phyloP scores from a whole-genome alignment of 352 stramenopile genomes.

The Thraustochytrium sp. region DNA sequence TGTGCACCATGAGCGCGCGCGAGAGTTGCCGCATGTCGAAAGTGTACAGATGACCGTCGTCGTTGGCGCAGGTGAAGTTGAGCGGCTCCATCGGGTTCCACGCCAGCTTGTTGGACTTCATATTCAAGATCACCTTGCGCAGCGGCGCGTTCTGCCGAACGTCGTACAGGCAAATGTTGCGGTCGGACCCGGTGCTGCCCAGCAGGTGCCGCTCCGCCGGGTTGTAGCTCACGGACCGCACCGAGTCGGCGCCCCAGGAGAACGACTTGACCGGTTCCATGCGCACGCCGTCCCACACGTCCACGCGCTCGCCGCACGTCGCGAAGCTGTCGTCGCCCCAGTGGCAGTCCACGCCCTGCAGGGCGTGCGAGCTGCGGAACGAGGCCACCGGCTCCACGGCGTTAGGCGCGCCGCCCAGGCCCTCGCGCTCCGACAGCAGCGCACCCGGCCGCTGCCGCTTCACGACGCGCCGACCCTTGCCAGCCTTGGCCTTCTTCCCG shows the following conservation, averaged over 20 bases:
- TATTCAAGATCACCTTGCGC: conserved; percentile 90
- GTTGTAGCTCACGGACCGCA: conserved; percentile 90
- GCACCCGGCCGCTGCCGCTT: not conserved
- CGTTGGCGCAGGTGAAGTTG: conserved; percentile 97
- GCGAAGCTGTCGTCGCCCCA: conserved; percentile 85
- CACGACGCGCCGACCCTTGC: not conserved
- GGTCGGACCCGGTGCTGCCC: conserved; percentile 86
- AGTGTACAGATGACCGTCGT: conserved; percentile 98
- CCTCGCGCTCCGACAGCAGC: conserved; percentile 56
- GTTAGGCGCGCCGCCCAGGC: conserved; percentile 60
- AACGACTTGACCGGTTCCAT: conserved; percentile 85
- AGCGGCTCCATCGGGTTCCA: conserved; percentile 99
- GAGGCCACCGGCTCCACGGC: not conserved
- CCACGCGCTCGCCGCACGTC: conserved; percentile 76
- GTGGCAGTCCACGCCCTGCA: conserved; percentile 95
- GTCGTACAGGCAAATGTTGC: conserved; percentile 85
- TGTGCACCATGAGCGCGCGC: conserved; percentile 83
- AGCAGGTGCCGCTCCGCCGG: conserved; percentile 88
- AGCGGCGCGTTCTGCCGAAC: conserved; percentile 58
- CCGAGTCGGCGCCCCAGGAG: conserved; percentile 86
- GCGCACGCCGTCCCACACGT: conserved; percentile 90
- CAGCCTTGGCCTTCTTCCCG: conserved; percentile 29
- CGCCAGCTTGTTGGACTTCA: conserved; percentile 93
- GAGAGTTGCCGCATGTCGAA: conserved; percentile 99
- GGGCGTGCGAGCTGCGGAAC: conserved; percentile 50